Evolutionary conservation across 495 filamentous ascomycete species (phyloP), one percentile per base, ranked within the genome.

Genomic region (Bathelium albidoporum): DNA sequence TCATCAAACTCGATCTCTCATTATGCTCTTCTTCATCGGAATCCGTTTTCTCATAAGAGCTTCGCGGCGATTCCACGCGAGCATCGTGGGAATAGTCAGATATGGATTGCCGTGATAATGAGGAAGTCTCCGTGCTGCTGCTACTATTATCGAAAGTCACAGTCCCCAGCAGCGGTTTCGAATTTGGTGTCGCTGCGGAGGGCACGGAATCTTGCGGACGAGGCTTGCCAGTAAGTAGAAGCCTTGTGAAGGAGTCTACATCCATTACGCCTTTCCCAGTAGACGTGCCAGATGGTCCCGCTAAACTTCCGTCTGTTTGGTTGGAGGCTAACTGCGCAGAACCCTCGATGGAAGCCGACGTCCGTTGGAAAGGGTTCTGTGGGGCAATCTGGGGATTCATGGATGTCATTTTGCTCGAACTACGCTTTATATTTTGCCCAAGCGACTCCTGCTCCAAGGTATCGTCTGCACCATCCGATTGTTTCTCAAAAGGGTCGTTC

Each of bases 71-170:
- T 60, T 76, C 74, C 4, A 44, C 34, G 55, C 71, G 68, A 5
- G 65, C 11, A 26, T 74, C 74, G 43, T 72, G 65, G 26, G 66
- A 61, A 18, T 71, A 58, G 41, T 76, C 74, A 64, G 70, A 76
- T 2, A 73, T 68, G 0, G 74, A 76, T 53, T 73, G 70, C 29
- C 69, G 55, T 2, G 74, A 76, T n/a, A 68, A 59, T 14, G 73
- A 74, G 2, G 73, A 75, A 24, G 73, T 70, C 60, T 75, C 73
- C 41, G 73, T 75, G 53, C 69, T 75, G 60, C 70, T 72, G 44
- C 70, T 74, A 64, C 71, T 75, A 45, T 72, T 72, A 34, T 68
- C 64, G 3, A 64, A 41, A 39, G 63, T 53, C 52, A 55, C 28
- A n/a, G 52, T 9, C 7, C 20, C 49, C 20, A 26, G 5, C 9